Conservation (phyloP, 139 green algal genomes). For the Chlorella sp. region DNA sequence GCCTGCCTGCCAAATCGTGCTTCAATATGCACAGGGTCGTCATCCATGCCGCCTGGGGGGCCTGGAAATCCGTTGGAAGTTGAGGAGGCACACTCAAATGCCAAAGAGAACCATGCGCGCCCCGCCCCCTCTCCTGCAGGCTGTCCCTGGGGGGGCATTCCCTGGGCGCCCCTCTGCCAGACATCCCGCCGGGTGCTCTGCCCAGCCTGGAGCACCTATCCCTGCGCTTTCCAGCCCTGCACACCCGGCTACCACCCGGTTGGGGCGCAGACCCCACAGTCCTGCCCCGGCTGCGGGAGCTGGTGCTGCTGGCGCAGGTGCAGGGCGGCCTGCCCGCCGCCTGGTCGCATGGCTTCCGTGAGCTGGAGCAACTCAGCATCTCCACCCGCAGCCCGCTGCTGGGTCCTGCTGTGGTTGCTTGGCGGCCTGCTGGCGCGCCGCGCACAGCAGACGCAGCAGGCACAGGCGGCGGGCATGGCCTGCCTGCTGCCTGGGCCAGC, state of each 20-base stretch:
- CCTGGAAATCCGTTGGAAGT: background rate
- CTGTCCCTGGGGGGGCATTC: background rate
- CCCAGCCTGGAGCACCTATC: background rate
- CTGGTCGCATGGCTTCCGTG: no score
- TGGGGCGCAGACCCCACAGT: background rate
- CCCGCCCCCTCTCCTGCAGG: background rate
- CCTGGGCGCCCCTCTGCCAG: background rate
- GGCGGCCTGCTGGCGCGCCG: no score
- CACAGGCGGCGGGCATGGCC: no score
- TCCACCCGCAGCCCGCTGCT: no score
- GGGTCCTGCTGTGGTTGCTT: no score
- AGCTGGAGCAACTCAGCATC: no score
- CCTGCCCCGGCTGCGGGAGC: background rate
- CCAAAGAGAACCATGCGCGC: background rate
- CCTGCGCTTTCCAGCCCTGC: background rate
- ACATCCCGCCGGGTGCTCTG: background rate
- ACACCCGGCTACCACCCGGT: background rate
- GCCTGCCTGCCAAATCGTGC: no score
- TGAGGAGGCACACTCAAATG: background rate
- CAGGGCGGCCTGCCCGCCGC: background rate
- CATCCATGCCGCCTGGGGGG: no score
- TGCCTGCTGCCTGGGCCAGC: background rate
- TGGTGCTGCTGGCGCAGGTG: background rate
- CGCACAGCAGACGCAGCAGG: background rate
- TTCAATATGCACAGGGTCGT: no score